These are phyloP conservation scores for Naganishia kalamii DNA, from an alignment of 768 basidiomycete genomes.

Conservation along the genomic window DNA sequence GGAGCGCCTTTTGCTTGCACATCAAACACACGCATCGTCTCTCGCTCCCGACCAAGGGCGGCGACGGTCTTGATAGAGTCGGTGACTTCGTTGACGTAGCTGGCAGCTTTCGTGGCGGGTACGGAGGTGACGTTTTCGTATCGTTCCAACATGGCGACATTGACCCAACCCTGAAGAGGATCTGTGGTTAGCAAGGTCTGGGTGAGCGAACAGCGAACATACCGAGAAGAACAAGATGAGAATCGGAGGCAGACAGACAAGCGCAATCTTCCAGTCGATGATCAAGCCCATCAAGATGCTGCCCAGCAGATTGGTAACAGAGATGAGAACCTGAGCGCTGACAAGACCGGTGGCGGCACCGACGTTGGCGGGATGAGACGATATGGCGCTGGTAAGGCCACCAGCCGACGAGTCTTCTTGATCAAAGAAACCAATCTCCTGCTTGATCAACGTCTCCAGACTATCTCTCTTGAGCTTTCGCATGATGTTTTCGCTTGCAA, in stretches of 20 bases:
- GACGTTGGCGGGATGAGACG: slow-evolving; percentile 33
- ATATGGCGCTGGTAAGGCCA: slow-evolving; percentile 36
- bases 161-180: slow-evolving; percentile 25
- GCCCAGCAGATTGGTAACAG: slow-evolving; percentile 29
- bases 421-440: slow-evolving; percentile 45
- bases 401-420: slow-evolving; percentile 32
- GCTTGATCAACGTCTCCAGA: slow-evolving; percentile 27
- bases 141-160: slow-evolving; percentile 26
- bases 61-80: slow-evolving; percentile 32
- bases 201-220: background rate
- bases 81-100: slow-evolving; percentile 31
- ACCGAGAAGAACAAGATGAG: slow-evolving; percentile 18
- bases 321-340: slow-evolving; percentile 33
- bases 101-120: slow-evolving; percentile 26
- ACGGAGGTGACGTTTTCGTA: slow-evolving; percentile 29
- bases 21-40: slow-evolving; percentile 29
- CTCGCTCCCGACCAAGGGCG: slow-evolving; percentile 31
- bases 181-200: background rate
- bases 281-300: slow-evolving; percentile 33
- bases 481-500: slow-evolving; percentile 32
- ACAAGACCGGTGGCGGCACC: slow-evolving; percentile 36
- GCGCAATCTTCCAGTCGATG: slow-evolving; percentile 36
- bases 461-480: slow-evolving; percentile 30
- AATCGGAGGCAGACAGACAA: slow-evolving; percentile 31
- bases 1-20: slow-evolving; percentile 13